Conservation (phyloP, 805 yeast genomes). For the Sugiyamaella smithiae region DNA sequence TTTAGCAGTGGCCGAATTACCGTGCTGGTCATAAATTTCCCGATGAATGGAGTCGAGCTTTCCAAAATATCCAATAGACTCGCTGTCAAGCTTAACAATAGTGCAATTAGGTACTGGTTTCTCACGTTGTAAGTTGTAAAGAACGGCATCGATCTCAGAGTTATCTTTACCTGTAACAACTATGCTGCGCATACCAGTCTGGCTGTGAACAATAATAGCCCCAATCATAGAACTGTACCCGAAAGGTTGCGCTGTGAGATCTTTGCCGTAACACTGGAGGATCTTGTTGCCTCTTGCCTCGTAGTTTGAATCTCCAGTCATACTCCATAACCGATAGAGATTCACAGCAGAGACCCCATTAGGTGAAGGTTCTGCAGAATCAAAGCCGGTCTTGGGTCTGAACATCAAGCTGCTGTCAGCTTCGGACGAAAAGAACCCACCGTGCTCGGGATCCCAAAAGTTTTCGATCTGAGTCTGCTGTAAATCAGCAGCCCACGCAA, state of each 20-base stretch:
- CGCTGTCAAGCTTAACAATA: constrained; percentile 18
- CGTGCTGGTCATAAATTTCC: neutral
- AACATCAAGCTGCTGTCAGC: constrained; percentile 28
- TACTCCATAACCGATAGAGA: constrained; percentile 27
- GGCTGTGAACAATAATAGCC: constrained; percentile 14
- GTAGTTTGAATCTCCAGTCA: constrained; percentile 16
- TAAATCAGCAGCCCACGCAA: constrained; percentile 32
- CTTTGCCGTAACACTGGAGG: constrained; percentile 24
- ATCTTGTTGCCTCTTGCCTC: constrained; percentile 16
- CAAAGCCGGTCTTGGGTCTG: constrained; percentile 38
- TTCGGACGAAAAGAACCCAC: constrained; percentile 32
- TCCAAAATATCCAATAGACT: constrained; percentile 18
- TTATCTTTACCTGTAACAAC: constrained; percentile 20
- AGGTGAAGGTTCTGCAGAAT: constrained; percentile 38
- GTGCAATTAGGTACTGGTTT: constrained; percentile 14
- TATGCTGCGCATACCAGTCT: constrained; percentile 19
- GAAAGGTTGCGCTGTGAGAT: constrained; percentile 27
- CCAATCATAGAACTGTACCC: constrained; percentile 26
- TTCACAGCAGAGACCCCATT: constrained; percentile 36
- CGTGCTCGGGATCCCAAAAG: constrained; percentile 35
- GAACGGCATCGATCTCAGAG: constrained; percentile 3
- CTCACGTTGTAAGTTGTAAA: constrained; percentile 3
- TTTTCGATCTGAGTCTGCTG: constrained; percentile 33
- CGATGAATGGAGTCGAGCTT: neutral
- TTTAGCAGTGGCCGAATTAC: neutral